These are phyloP conservation scores for Podila clonocystis DNA, from an alignment of 192 early-diverging fungal species.

Conservation along the genomic window DNA sequence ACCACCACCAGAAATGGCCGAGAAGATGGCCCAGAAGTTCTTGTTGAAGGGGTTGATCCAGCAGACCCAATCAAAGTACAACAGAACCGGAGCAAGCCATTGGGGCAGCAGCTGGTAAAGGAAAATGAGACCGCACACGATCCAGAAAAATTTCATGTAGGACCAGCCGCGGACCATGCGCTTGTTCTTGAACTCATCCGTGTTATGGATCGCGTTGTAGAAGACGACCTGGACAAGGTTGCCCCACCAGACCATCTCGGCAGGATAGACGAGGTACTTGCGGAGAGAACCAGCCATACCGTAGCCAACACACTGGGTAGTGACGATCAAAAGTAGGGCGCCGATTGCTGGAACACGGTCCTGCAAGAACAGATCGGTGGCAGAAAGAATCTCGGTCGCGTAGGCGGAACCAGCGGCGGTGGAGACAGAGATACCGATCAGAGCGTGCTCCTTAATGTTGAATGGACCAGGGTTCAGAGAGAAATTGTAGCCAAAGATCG, in stretches of 20 bases:
- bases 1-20: slow-evolving; percentile 66
- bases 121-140: slow-evolving; percentile 52
- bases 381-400: slow-evolving; percentile 45
- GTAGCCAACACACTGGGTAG: slow-evolving; percentile 38
- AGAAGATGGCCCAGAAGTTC: slow-evolving; percentile 48
- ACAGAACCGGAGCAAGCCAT: slow-evolving; percentile 21
- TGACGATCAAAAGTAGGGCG: slow-evolving; percentile 30
- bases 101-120: slow-evolving; percentile 59
- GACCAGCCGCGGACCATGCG: slow-evolving; percentile 16
- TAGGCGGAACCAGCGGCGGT: slow-evolving; percentile 59
- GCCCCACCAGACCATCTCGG: slow-evolving; percentile 88
- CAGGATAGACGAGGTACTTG: slow-evolving; percentile 84
- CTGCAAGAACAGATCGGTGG: slow-evolving; percentile 29
- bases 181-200: slow-evolving; percentile 18
- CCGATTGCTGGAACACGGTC: slow-evolving; percentile 14
- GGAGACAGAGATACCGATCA: slow-evolving; percentile 66
- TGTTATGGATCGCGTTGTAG: slow-evolving; percentile 55
- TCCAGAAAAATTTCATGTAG: slow-evolving; percentile 50
- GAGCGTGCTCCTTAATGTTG: slow-evolving; percentile 74
- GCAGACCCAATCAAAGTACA: slow-evolving; percentile 39
- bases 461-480: slow-evolving; percentile 56
- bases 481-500: slow-evolving; percentile 3
- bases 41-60: slow-evolving; percentile 33
- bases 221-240: slow-evolving; percentile 66
- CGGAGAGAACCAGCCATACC: slow-evolving; percentile 43